Conservation (phyloP, 352 stramenopile species). For the Phytophthora pinifolia region DNA sequence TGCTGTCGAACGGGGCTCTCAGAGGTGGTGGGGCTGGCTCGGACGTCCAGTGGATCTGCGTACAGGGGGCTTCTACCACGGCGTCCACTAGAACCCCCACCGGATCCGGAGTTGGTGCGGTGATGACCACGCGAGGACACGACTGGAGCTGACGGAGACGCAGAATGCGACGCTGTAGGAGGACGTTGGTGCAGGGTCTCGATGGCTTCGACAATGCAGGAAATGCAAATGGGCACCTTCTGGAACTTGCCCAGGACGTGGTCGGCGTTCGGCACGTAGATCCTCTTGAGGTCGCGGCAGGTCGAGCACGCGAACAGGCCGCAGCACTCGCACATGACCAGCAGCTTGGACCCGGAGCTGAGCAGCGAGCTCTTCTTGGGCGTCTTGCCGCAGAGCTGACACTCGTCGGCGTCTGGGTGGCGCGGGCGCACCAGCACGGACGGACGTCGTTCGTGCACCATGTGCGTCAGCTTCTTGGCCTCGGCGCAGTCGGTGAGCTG, state of each 20-base stretch:
- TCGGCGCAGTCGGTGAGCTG: conserved; percentile 52
- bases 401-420: conserved; percentile 26
- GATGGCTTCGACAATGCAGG: conserved; percentile 46
- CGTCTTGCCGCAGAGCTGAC: conserved; percentile 44
- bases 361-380: conserved; percentile 38
- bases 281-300: conserved; percentile 43
- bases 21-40: conserved; percentile 1
- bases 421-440: conserved; percentile 36
- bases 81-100: conserved; percentile 7
- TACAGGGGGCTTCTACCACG: conserved; percentile 15
- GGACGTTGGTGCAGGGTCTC: conserved; percentile 11
- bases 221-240: conserved; percentile 43
- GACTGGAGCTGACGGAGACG: neutral
- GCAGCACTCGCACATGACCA: conserved; percentile 49
- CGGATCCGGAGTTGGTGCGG: conserved; percentile 16
- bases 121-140: neutral
- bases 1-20: conserved; percentile 9
- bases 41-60: conserved; percentile 8
- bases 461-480: conserved; percentile 47
- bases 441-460: conserved; percentile 37
- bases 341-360: conserved; percentile 34
- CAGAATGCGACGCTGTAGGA: neutral
- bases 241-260: conserved; percentile 43
- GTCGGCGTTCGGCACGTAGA: conserved; percentile 45
- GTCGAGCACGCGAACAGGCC: conserved; percentile 49